A percentile compares a stretch with the other conserved stretches of the same genome.
phyloP scores from a whole-genome alignment of 345 rosid genomes.

The Populus nigra region DNA sequence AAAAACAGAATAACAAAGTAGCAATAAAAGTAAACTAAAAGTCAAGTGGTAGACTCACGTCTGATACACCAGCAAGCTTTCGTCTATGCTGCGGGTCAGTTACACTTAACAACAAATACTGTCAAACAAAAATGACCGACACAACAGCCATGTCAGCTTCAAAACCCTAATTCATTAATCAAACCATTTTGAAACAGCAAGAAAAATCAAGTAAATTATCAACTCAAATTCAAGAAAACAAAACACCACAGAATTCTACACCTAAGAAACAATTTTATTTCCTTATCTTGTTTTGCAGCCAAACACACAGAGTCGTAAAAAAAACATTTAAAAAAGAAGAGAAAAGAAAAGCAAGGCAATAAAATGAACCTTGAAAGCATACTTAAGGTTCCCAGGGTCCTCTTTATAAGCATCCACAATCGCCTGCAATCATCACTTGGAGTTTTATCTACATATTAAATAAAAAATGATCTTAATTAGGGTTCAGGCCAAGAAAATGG shows the following conservation, averaged over 20 bases:
- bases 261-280: neutral
- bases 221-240: neutral
- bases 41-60: conserved; percentile 51
- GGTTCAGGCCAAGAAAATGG: neutral
- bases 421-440: conserved; percentile 41
- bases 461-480: conserved; percentile 6
- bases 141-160: conserved; percentile 12
- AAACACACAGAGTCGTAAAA: neutral
- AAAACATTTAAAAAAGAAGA: neutral
- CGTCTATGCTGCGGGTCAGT: conserved; percentile 68
- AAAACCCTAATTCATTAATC: conserved; percentile 13
- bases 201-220: neutral
- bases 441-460: neutral
- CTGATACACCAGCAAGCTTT: conserved; percentile 90
- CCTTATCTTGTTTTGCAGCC: neutral
- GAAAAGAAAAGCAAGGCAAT: neutral
- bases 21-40: conserved; percentile 3
- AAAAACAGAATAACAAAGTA: neutral
- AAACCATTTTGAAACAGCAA: neutral
- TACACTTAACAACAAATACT: conserved; percentile 90
- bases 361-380: conserved; percentile 74
- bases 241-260: neutral
- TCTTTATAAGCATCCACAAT: conserved; percentile 94
- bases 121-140: conserved; percentile 19
- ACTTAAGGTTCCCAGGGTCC: conserved; percentile 78